phyloP scores from a whole-genome alignment of 192 early-diverging fungal genomes.

The Backusella tuberculispora region DNA sequence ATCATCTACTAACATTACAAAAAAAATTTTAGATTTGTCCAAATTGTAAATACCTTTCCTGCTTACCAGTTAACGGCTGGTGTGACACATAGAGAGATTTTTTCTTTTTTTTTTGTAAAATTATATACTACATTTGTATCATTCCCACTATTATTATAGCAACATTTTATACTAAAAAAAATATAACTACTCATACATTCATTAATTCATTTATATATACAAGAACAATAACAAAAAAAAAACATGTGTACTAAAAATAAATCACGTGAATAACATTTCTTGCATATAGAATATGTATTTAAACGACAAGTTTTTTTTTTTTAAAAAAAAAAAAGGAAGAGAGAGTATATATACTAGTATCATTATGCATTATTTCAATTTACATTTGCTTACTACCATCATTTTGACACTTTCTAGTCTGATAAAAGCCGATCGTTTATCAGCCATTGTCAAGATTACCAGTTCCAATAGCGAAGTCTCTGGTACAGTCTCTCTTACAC shows the following conservation, averaged over 20 bases:
- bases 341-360: background rate
- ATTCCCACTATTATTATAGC: background rate
- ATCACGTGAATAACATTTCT: too few relatives aligned
- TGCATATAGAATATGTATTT: too few relatives aligned
- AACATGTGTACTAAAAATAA: too few relatives aligned
- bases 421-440: slow-evolving; percentile 34
- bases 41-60: slow-evolving; percentile 66
- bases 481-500: slow-evolving; percentile 70
- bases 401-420: slow-evolving; percentile 66
- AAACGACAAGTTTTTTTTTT: too few relatives aligned
- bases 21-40: slow-evolving; percentile 51
- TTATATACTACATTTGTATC: background rate
- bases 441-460: slow-evolving; percentile 67
- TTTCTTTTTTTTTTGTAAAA: slow-evolving; percentile 8
- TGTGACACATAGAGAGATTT: slow-evolving; percentile 48
- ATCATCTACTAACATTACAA: too few relatives aligned
- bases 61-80: slow-evolving; percentile 54
- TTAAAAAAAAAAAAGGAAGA: background rate
- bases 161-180: background rate
- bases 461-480: slow-evolving; percentile 45
- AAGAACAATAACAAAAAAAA: background rate
- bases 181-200: slow-evolving; percentile 6
- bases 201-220: background rate
- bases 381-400: slow-evolving; percentile 28
- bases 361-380: background rate